These are phyloP conservation scores for Diophrys sp. DNA, from an alignment of 73 alveolate species.

Conservation along the genomic window DNA sequence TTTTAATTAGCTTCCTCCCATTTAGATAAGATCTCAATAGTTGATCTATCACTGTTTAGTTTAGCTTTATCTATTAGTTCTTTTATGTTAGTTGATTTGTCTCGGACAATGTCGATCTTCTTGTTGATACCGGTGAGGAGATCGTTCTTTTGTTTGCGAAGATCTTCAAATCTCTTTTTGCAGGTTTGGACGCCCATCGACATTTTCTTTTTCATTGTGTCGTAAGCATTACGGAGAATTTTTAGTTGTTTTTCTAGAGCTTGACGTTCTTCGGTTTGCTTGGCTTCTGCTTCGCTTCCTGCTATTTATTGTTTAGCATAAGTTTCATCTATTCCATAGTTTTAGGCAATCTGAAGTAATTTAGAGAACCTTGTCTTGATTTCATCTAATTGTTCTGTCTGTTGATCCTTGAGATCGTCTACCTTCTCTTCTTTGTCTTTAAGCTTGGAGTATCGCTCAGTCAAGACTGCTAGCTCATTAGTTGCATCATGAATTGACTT, in stretches of 20 bases:
- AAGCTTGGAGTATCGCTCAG: constrained; percentile 14
- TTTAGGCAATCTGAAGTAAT: constrained; percentile 12
- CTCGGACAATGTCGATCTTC: not conserved
- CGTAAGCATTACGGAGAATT: not conserved
- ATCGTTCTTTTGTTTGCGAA: not conserved
- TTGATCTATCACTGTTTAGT: constrained; percentile 14
- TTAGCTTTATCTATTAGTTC: constrained; percentile 38
- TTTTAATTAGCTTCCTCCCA: constrained; percentile 27
- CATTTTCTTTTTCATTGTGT: not conserved
- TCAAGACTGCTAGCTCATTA: constrained; percentile 6
- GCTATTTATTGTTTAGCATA: not conserved
- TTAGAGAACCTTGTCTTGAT: constrained; percentile 19
- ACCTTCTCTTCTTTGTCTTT: constrained; percentile 17
- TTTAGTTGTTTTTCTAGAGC: not conserved
- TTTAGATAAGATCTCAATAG: constrained; percentile 21
- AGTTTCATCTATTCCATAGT: constrained; percentile 32
- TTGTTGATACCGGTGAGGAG: not conserved
- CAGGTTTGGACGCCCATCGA: not conserved
- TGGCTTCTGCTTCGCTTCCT: not conserved
- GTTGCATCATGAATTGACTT: constrained; percentile 26
- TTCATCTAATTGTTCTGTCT: constrained; percentile 6
- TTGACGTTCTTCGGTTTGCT: not conserved
- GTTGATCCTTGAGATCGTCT: constrained; percentile 2
- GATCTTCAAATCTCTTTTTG: not conserved
- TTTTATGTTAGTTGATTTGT: too few relatives aligned